phyloP scores from a whole-genome alignment of 2,329 filamentous ascomycete genomes.

The Scedosporium dehoogii region DNA sequence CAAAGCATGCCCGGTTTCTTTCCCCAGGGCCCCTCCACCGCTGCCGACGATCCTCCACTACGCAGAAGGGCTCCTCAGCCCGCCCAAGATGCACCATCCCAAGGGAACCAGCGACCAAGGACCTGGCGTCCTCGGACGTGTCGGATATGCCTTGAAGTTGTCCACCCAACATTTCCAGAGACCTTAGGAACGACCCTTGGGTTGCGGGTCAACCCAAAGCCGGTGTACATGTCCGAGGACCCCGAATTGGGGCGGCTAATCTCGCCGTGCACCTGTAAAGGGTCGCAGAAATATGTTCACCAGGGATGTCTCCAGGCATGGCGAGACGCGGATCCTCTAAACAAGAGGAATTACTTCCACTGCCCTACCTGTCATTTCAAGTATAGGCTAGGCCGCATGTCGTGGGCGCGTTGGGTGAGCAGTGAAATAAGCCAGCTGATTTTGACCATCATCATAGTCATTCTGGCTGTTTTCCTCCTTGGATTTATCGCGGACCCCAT shows the following conservation, averaged over 20 bases:
- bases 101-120: conserved; percentile 9
- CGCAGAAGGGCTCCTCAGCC: background rate
- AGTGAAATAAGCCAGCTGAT: conserved; percentile 56
- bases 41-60: background rate
- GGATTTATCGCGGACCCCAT: conserved; percentile 92
- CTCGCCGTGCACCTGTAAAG: conserved; percentile 87
- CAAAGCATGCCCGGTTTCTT: background rate
- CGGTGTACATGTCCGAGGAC: conserved; percentile 62
- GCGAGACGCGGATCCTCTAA: conserved; percentile 61
- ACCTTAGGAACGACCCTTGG: conserved; percentile 21
- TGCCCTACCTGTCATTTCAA: conserved; percentile 82
- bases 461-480: conserved; percentile 66
- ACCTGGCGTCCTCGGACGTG: conserved; percentile 68
- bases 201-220: conserved; percentile 23
- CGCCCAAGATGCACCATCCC: background rate
- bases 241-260: conserved; percentile 67
- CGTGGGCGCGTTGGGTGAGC: conserved; percentile 61
- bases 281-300: conserved; percentile 87
- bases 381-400: conserved; percentile 70
- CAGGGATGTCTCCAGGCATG: conserved; percentile 79
- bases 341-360: conserved; percentile 66
- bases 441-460: conserved; percentile 63
- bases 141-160: conserved; percentile 76
- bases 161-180: conserved; percentile 37
- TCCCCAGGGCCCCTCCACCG: background rate